phyloP scores from a whole-genome alignment of 2,329 filamentous ascomycete genomes.

The Colletotrichum neosansevieriae region DNA sequence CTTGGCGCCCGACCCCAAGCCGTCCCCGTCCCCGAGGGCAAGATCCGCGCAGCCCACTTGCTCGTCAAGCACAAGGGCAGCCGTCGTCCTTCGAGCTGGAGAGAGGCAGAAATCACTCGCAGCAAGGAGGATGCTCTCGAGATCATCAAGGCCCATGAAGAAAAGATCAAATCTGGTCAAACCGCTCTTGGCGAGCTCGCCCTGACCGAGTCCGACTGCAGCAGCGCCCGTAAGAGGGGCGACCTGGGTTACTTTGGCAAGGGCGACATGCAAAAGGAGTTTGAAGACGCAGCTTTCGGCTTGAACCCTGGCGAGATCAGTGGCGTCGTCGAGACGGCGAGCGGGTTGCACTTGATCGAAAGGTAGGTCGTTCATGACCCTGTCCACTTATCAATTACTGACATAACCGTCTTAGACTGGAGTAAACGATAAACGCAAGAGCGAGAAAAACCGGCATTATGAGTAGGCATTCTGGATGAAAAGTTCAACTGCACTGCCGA shows the following conservation, averaged over 20 bases:
- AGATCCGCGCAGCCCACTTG: constrained; percentile 93
- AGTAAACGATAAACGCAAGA: constrained; percentile 42
- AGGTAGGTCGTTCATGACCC: constrained; percentile 65
- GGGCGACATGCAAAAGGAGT: constrained; percentile 98
- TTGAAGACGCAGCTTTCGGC: constrained; percentile 95
- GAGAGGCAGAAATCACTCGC: constrained; percentile 87
- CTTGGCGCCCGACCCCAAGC: constrained; percentile 54
- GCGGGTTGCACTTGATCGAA: constrained; percentile 95
- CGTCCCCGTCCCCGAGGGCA: constrained; percentile 70
- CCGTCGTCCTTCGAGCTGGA: constrained; percentile 92
- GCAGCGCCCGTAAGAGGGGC: constrained; percentile 91
- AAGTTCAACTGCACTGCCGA: constrained; percentile 23
- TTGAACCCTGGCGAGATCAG: constrained; percentile 90
- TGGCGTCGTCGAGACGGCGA: constrained; percentile 89
- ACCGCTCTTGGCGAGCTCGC: constrained; percentile 84
- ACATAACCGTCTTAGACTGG: constrained; percentile 65
- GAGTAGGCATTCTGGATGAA: constrained; percentile 1
- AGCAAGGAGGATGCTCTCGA: constrained; percentile 86
- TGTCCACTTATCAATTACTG: constrained; percentile 63
- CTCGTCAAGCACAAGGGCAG: constrained; percentile 94
- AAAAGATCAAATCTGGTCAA: constrained; percentile 78
- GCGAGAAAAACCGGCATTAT: neutral
- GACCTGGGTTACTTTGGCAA: constrained; percentile 95
- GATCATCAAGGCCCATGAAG: constrained; percentile 81
- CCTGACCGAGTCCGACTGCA: constrained; percentile 91